These are phyloP conservation scores for Tetraselmis striata DNA, from an alignment of 139 green algal genomes.

Conservation along the genomic window DNA sequence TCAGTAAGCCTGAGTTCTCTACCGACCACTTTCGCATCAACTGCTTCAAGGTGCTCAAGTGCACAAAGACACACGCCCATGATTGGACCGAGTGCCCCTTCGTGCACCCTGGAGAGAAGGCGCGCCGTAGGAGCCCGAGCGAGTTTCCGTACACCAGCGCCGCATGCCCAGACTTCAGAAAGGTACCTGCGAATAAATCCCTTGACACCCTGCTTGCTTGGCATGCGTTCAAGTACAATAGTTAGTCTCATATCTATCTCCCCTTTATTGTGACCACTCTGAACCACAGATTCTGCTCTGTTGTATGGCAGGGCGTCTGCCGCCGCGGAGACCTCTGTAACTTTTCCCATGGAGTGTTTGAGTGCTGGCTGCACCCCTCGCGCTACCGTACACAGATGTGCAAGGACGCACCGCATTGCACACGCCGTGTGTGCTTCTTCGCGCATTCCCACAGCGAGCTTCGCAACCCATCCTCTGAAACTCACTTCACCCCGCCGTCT, in stretches of 20 bases:
- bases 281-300: neutral
- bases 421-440: neutral
- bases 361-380: conserved; percentile 93
- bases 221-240: neutral
- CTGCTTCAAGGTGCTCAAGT: conserved; percentile 71
- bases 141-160: conserved; percentile 60
- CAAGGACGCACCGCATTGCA: neutral
- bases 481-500: neutral
- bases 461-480: neutral
- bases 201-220: neutral
- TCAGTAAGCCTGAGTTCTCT: conserved; percentile 71
- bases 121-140: conserved; percentile 60
- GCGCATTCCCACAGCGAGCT: neutral
- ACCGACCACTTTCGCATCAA: conserved; percentile 82
- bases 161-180: conserved; percentile 84
- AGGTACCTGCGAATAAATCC: conserved; percentile 29
- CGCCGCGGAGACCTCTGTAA: conserved; percentile 76
- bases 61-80: conserved; percentile 45
- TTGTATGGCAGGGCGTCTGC: conserved; percentile 60
- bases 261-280: neutral
- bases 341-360: conserved; percentile 93
- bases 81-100: conserved; percentile 75
- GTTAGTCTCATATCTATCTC: neutral
- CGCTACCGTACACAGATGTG: conserved; percentile 79
- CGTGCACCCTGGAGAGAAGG: conserved; percentile 73